These are phyloP conservation scores for Tetraselmis chui DNA, from an alignment of 139 green algal species.

Conservation along the genomic window DNA sequence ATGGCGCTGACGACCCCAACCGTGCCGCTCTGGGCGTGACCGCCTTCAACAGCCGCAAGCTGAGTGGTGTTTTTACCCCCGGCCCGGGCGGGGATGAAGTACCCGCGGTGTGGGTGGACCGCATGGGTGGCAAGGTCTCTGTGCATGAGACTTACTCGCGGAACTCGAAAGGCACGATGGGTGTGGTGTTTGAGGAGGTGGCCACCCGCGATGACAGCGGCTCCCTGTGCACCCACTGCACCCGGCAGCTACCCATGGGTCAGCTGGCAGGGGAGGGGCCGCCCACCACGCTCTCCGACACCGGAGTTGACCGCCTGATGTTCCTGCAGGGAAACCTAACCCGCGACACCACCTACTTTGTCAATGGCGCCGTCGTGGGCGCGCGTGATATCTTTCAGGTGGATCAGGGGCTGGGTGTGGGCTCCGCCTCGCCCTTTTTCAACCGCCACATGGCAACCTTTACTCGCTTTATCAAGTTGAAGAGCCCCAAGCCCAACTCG, in stretches of 20 bases:
- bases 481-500: conserved; percentile 10
- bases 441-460: conserved; percentile 49
- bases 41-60: conserved; percentile 82
- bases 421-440: conserved; percentile 57
- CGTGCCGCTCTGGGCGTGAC: conserved; percentile 32
- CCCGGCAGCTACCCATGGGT: conserved; percentile 21
- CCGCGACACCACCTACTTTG: conserved; percentile 72
- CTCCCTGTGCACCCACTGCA: conserved; percentile 28
- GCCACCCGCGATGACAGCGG: conserved; percentile 65
- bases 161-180: conserved; percentile 41
- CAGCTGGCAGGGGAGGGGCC: conserved; percentile 62
- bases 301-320: conserved; percentile 58
- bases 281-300: conserved; percentile 74
- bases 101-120: conserved; percentile 86
- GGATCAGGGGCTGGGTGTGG: conserved; percentile 74
- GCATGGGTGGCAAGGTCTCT: conserved; percentile 72
- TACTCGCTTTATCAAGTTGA: conserved; percentile 68
- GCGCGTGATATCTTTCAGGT: conserved; percentile 62
- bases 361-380: conserved; percentile 63
- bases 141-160: conserved; percentile 48
- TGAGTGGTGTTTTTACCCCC: conserved; percentile 78
- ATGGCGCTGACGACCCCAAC: conserved; percentile 46
- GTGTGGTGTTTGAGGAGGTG: conserved; percentile 72
- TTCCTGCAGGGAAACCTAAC: conserved; percentile 36
- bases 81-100: conserved; percentile 72